phyloP scores from a whole-genome alignment of 148 eudicot genomes.

The Suaeda aralocaspica region DNA sequence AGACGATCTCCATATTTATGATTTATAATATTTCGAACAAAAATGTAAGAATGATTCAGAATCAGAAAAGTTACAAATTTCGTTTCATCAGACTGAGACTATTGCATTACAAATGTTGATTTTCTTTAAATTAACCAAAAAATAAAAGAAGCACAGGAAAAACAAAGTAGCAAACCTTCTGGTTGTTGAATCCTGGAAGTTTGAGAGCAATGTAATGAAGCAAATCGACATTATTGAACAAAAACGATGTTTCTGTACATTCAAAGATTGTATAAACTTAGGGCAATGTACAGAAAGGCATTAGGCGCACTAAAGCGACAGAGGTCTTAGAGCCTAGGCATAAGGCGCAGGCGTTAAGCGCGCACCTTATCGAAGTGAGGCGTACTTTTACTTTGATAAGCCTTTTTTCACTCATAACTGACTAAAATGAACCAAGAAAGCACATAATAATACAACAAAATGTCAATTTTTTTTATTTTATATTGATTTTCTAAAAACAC shows the following conservation, averaged over 20 bases:
- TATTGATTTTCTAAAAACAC: no score
- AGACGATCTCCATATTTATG: conserved; percentile 33
- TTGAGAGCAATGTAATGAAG: conserved; percentile 26
- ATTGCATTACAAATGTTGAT: not conserved
- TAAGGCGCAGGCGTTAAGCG: no score
- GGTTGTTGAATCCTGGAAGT: conserved; percentile 22
- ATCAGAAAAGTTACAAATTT: not conserved
- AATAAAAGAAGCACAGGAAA: not conserved
- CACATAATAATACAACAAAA: no score
- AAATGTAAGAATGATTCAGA: not conserved
- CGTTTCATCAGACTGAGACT: not conserved
- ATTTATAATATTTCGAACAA: not conserved
- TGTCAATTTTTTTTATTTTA: no score
- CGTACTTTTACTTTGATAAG: no score
- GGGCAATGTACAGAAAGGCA: no score
- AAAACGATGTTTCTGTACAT: not conserved
- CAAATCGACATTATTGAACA: conserved; percentile 30
- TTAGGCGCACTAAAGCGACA: no score
- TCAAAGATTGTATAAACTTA: not conserved
- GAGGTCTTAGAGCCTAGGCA: no score
- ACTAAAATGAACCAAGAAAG: no score
- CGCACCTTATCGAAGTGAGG: no score
- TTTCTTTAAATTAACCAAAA: not conserved
- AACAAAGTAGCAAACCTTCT: conserved; percentile 27
- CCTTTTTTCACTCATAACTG: no score